Base-by-base conservation (phyloP, 2,329 filamentous ascomycete genomes). In the Claviceps sp. region DNA sequence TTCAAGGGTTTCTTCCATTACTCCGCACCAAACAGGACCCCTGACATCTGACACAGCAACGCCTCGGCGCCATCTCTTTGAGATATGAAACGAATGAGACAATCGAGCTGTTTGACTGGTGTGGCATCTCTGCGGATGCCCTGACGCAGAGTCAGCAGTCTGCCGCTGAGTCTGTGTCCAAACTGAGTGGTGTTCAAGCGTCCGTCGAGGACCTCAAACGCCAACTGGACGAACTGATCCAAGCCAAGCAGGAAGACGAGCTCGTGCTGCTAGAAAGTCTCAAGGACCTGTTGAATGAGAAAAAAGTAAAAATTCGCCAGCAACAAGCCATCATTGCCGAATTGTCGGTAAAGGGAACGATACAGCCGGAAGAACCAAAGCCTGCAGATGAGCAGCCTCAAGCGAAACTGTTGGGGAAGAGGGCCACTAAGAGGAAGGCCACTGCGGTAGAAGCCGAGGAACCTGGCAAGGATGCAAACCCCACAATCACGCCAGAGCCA, bases 231-330 rank as follows among this genome's bases (percentile, higher is more conserved):
- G 82, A 86, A 58, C 74, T 90, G 16, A 72, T 83, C 47, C 72
- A 72, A 51, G 73, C 79, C 14, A 89, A 89, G 62, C 72, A 78
- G 47, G 76, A 79, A 18, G 77, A 87, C 55, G 85, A 90, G 65
- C 73, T 74, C 1, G 74, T 75, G 18, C 68, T 90, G 52, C 67
- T 90, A 1, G 76, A 78, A 55, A 88, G 87, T 62, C 88, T 88
- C 59, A 76, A 79, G 51, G 72, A 78, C 52, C 70, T 91, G 2
- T 69, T 90, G 1, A 90, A 90, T 59, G 79, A 85, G 63, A 91
- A 91, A 70, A 90, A 90, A 66, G 71, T 83, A 50, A 89, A 86
- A 67, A 89, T 90, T 48, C 71, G 86, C 44, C 78, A 88, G 59
- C 85, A 88, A 66, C 81, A 85, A 59, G 75, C 77, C 41, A 66